Conservation (phyloP, 345 rosid species). For the Acer yangbiense region DNA sequence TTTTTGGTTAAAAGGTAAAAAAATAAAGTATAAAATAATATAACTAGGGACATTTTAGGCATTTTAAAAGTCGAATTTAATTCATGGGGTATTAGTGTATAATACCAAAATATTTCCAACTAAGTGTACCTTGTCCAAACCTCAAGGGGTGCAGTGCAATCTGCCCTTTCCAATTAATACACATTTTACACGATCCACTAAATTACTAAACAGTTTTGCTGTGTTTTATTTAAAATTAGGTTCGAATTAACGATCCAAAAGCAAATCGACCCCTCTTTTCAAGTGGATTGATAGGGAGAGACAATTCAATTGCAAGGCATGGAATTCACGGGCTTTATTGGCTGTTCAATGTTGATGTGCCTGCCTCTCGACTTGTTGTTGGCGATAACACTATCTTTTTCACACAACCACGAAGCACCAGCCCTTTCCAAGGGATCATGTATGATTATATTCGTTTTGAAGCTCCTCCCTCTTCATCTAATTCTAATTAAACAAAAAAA, state of each 20-base stretch:
- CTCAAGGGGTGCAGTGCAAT: too few relatives aligned
- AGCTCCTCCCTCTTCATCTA: conserved; percentile 40
- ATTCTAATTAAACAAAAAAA: neutral
- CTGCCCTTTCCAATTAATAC: too few relatives aligned
- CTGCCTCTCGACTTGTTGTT: conserved; percentile 44
- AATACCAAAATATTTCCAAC: too few relatives aligned
- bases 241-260: conserved; percentile 56
- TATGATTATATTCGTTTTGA: conserved; percentile 85
- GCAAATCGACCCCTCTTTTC: conserved; percentile 50
- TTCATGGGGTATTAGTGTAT: too few relatives aligned
- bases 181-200: neutral
- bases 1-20: too few relatives aligned
- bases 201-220: neutral
- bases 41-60: too few relatives aligned
- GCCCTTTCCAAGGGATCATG: conserved; percentile 80
- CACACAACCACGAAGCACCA: conserved; percentile 51
- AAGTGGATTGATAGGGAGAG: conserved; percentile 74
- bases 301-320: conserved; percentile 86
- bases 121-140: too few relatives aligned
- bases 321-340: conserved; percentile 91
- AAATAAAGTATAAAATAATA: too few relatives aligned
- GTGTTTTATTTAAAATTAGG: conserved; percentile 28
- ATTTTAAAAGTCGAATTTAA: too few relatives aligned
- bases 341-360: conserved; percentile 62
- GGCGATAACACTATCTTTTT: conserved; percentile 68